A percentile compares a stretch with the other conserved stretches of the same genome.
These are phyloP conservation scores for Plasmopara viticola DNA, from an alignment of 352 stramenopile species.

Conservation along the genomic window DNA sequence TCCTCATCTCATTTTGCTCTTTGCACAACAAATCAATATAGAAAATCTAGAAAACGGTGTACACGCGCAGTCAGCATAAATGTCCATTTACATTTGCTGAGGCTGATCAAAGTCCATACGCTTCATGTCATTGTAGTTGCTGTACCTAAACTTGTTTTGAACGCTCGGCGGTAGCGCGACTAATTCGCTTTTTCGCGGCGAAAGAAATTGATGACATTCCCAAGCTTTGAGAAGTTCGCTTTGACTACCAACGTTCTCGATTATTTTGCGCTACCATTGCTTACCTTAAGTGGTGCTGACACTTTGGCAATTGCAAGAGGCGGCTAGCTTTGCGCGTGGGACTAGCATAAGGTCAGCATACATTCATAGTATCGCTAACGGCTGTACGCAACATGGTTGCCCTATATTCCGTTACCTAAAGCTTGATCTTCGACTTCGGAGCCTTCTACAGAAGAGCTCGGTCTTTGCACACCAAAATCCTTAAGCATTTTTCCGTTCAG, in stretches of 20 bases:
- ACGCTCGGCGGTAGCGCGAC: not conserved
- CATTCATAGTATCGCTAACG: conserved; percentile 2
- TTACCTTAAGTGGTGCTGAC: not conserved
- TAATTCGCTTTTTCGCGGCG: not conserved
- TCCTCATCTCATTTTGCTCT: not conserved
- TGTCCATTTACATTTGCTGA: too few relatives aligned
- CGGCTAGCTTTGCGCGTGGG: not conserved
- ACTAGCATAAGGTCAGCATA: not conserved
- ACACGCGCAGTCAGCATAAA: not conserved
- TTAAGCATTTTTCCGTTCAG: conserved; percentile 32
- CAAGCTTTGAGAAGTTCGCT: not conserved
- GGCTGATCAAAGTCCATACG: not conserved
- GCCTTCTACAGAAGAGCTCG: conserved; percentile 14
- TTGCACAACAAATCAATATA: not conserved
- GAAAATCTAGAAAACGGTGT: not conserved
- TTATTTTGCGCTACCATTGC: too few relatives aligned
- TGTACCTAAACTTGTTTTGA: not conserved
- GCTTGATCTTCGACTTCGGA: conserved; percentile 15
- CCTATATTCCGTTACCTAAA: conserved; percentile 15
- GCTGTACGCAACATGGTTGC: conserved; percentile 7
- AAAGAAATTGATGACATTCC: not conserved
- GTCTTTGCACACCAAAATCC: conserved; percentile 35
- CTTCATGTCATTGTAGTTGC: not conserved
- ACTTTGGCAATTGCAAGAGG: not conserved
- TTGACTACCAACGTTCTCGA: not conserved